phyloP scores from a whole-genome alignment of 2,329 filamentous ascomycete species.

The Apiospora kogelbergensis region DNA sequence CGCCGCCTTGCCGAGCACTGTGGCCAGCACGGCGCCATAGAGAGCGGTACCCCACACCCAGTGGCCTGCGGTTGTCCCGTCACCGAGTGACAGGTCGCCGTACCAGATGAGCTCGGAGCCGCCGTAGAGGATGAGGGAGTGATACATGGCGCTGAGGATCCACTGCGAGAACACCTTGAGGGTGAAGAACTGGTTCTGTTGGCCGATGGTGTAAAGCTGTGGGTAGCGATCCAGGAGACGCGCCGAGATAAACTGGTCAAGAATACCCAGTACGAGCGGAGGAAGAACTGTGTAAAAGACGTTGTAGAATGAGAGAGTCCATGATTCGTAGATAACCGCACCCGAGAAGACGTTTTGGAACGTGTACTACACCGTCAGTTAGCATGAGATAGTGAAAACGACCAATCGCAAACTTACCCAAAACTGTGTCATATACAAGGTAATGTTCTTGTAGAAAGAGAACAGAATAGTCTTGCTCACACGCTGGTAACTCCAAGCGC shows the following conservation, averaged over 20 bases:
- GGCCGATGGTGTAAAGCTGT: slow-evolving; percentile 89
- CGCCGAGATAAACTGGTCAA: slow-evolving; percentile 96
- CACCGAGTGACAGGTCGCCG: slow-evolving; percentile 72
- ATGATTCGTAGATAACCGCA: slow-evolving; percentile 97
- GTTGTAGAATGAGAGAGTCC: slow-evolving; percentile 99
- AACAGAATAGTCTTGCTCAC: slow-evolving; percentile 97
- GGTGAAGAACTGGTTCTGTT: slow-evolving; percentile 91
- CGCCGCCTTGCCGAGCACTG: slow-evolving; percentile 91
- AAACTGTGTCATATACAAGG: slow-evolving; percentile 98
- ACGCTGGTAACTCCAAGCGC: slow-evolving; percentile 95
- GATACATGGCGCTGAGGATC: slow-evolving; percentile 93
- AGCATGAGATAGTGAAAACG: slow-evolving; percentile 2
- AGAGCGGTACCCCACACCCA: slow-evolving; percentile 98
- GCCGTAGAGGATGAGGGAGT: slow-evolving; percentile 91
- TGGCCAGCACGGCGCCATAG: slow-evolving; percentile 90
- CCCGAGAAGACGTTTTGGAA: slow-evolving; percentile 99
- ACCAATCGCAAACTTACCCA: slow-evolving; percentile 65
- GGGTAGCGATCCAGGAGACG: slow-evolving; percentile 92
- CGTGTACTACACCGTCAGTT: slow-evolving; percentile 68
- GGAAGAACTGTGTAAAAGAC: slow-evolving; percentile 95
- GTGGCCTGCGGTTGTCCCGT: slow-evolving; percentile 84
- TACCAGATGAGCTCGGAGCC: slow-evolving; percentile 79
- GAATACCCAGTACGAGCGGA: slow-evolving; percentile 90
- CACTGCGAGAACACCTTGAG: slow-evolving; percentile 90
- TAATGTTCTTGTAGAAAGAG: slow-evolving; percentile 99